Percentiles rank a stretch among this genome's conserved stretches.
These are phyloP conservation scores for Pichia phayaonensis DNA, from an alignment of 805 yeast species.

Conservation along the genomic window DNA sequence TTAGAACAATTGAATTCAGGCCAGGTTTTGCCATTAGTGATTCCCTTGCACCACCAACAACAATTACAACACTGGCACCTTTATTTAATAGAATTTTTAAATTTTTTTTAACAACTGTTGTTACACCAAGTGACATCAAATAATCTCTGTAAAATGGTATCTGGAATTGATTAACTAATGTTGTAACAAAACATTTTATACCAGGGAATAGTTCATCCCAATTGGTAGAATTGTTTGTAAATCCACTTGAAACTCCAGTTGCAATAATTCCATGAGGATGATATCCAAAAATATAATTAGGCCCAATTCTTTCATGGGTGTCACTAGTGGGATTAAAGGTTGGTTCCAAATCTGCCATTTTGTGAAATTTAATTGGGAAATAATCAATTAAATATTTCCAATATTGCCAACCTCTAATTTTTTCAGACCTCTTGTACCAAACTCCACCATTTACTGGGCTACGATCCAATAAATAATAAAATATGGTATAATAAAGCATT, in stretches of 20 bases:
- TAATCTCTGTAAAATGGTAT: constrained; percentile 86
- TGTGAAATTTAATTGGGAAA: constrained; percentile 71
- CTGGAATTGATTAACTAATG: constrained; percentile 74
- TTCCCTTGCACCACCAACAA: constrained; percentile 95
- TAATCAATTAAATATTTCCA: constrained; percentile 73
- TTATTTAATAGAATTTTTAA: constrained; percentile 55
- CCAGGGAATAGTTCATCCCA: constrained; percentile 66
- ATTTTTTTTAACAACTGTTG: constrained; percentile 73
- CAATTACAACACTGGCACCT: constrained; percentile 76
- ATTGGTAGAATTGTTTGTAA: constrained; percentile 25
- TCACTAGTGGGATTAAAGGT: constrained; percentile 29
- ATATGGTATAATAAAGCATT: constrained; percentile 52
- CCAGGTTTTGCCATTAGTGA: constrained; percentile 60
- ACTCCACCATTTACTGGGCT: constrained; percentile 73
- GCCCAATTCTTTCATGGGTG: constrained; percentile 41
- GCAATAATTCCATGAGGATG: constrained; percentile 97
- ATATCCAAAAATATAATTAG: constrained; percentile 80
- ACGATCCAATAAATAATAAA: constrained; percentile 54
- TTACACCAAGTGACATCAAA: constrained; percentile 68
- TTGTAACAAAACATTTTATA: constrained; percentile 65
- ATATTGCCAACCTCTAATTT: constrained; percentile 48
- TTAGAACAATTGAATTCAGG: constrained; percentile 60
- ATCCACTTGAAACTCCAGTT: constrained; percentile 50
- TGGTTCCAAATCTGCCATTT: constrained; percentile 66
- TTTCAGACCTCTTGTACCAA: constrained; percentile 44